Conservation (phyloP, 2,329 filamentous ascomycete species). For the Ascochyta fabae region DNA sequence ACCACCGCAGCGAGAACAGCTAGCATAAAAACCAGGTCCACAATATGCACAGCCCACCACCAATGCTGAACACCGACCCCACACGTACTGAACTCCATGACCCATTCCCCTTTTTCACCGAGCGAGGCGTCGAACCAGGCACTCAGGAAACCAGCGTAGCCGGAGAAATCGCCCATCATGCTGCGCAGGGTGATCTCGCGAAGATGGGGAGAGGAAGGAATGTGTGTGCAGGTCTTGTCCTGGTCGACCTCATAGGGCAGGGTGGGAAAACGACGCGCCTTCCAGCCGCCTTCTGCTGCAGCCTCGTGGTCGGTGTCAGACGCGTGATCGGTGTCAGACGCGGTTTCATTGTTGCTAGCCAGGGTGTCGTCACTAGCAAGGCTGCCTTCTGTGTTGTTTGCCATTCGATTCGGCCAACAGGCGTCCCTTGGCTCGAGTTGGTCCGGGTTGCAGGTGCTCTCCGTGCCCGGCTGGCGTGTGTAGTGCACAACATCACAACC, state of each 20-base stretch:
- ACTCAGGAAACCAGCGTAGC: constrained; percentile 86
- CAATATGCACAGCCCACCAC: constrained; percentile 89
- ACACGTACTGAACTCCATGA: constrained; percentile 80
- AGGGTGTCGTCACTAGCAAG: constrained; percentile 3
- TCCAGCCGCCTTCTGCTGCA: constrained; percentile 23
- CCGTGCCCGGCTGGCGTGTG: constrained; percentile 29
- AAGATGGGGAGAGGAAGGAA: constrained; percentile 61
- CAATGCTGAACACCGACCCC: constrained; percentile 83
- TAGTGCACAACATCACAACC: constrained; percentile 92
- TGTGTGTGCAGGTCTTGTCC: constrained; percentile 20
- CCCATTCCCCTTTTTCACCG: constrained; percentile 81
- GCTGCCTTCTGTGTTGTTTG: constrained; percentile 10
- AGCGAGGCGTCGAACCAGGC: constrained; percentile 81
- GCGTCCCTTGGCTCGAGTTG: constrained; percentile 20
- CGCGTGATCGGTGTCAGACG: background rate
- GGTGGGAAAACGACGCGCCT: constrained; percentile 29
- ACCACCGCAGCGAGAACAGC: background rate
- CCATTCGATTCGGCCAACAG: constrained; percentile 20
- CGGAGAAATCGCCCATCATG: constrained; percentile 98
- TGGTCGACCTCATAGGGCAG: constrained; percentile 46
- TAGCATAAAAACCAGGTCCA: constrained; percentile 16
- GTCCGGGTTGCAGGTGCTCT: constrained; percentile 16
- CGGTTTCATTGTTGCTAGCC: constrained; percentile 3
- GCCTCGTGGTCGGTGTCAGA: background rate
- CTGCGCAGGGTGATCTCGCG: constrained; percentile 92